phyloP scores from a whole-genome alignment of 768 basidiomycete genomes.

The Megacollybia marginata region DNA sequence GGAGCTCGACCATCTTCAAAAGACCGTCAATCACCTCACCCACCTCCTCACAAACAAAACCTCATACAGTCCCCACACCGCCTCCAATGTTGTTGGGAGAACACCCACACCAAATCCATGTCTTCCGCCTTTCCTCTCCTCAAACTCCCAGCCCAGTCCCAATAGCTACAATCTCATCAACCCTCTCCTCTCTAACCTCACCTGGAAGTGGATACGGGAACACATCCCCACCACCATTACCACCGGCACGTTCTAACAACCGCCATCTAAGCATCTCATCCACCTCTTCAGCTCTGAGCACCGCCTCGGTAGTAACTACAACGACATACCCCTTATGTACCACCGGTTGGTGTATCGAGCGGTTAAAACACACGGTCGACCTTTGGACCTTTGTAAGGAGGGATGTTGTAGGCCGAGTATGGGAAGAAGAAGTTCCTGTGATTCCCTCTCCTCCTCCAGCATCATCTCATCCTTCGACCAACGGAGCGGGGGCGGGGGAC shows the following conservation, averaged over 20 bases:
- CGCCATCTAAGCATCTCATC: not conserved
- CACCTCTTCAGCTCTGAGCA: too few species aligned
- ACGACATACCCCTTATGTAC: constrained; percentile 76
- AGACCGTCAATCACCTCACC: constrained; percentile 33
- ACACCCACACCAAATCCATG: constrained; percentile 45
- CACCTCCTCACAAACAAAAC: constrained; percentile 10
- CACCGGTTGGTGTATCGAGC: constrained; percentile 78
- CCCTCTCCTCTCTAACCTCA: not conserved
- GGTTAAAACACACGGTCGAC: constrained; percentile 81
- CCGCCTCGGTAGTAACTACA: constrained; percentile 16
- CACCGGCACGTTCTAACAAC: not conserved
- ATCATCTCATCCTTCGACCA: constrained; percentile 23
- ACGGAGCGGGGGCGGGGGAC: constrained; percentile 4
- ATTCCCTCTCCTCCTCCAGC: constrained; percentile 24
- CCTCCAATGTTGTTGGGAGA: constrained; percentile 22
- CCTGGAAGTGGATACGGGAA: not conserved
- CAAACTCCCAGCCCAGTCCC: constrained; percentile 3
- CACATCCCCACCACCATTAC: not conserved
- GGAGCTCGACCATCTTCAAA: constrained; percentile 57
- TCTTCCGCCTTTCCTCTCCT: constrained; percentile 52
- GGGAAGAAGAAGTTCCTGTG: constrained; percentile 71
- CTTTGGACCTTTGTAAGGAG: constrained; percentile 86
- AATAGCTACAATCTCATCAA: not conserved
- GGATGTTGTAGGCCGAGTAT: constrained; percentile 76
- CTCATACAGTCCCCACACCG: constrained; percentile 24